Evolutionary conservation across 257 asterid species (phyloP).

Genomic region (Petunia axillaris): DNA sequence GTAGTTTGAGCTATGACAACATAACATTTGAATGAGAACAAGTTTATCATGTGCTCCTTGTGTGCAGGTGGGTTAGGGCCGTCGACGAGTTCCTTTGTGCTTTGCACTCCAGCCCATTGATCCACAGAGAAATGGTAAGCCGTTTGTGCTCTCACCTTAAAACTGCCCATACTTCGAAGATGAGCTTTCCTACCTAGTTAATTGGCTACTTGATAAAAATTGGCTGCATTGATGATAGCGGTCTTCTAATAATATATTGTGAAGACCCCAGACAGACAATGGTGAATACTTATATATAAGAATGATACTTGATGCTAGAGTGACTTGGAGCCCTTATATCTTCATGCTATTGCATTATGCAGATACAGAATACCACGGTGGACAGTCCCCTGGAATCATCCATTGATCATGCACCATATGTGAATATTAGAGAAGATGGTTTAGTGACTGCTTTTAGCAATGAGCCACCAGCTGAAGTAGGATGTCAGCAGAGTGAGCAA

Average conservation of each 20-base stretch:
- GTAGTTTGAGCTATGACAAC: not conserved
- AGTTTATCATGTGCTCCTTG: constrained; percentile 1
- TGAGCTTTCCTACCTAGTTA: not conserved
- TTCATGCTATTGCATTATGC: not conserved
- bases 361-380: constrained; percentile 37
- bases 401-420: constrained; percentile 69
- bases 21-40: not conserved
- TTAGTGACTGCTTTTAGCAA: constrained; percentile 49
- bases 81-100: constrained; percentile 70
- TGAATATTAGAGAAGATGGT: constrained; percentile 57
- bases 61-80: constrained; percentile 87
- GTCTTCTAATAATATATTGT: not conserved
- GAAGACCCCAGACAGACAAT: not conserved
- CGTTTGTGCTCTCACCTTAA: not conserved
- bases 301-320: constrained; percentile 2
- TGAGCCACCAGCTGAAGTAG: constrained; percentile 37
- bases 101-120: constrained; percentile 61
- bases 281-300: constrained; percentile 1
- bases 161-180: not conserved
- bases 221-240: not conserved
- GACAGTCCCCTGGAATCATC: constrained; percentile 50
- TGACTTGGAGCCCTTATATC: constrained; percentile 2
- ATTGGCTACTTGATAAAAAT: not conserved
- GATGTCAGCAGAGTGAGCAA: constrained; percentile 27
- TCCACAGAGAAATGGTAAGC: constrained; percentile 43